Evolutionary conservation across 2,329 filamentous ascomycete genomes (phyloP).

Genomic region (Rhinocladiella similis): DNA sequence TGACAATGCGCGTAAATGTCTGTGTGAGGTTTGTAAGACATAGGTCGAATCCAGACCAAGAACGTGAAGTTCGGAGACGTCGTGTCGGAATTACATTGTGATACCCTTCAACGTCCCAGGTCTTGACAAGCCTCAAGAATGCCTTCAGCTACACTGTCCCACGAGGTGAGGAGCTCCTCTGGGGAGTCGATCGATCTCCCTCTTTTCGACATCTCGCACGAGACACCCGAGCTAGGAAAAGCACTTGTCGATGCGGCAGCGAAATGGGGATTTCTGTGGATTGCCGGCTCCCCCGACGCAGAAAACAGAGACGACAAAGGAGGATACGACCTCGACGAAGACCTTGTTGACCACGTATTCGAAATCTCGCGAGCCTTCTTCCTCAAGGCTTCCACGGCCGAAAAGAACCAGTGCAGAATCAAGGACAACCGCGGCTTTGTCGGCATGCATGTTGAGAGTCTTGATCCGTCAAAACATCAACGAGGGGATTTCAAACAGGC

Average conservation of each 20-base stretch:
- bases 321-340: conserved; percentile 65
- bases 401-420: conserved; percentile 66
- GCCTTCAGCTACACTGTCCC: too few species aligned
- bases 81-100: too few species aligned
- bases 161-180: not conserved
- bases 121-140: too few species aligned
- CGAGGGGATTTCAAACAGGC: conserved; percentile 90
- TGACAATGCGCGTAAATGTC: too few species aligned
- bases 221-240: conserved; percentile 60
- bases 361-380: conserved; percentile 58
- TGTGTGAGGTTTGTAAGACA: too few species aligned
- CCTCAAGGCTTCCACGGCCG: conserved; percentile 32
- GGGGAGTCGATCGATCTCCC: conserved; percentile 56
- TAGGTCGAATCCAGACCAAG: too few species aligned
- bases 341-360: conserved; percentile 71
- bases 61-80: too few species aligned
- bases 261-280: conserved; percentile 85
- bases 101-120: too few species aligned
- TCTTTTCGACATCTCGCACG: conserved; percentile 74
- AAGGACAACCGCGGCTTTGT: conserved; percentile 84
- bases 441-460: conserved; percentile 80
- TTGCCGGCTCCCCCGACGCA: conserved; percentile 39
- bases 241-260: conserved; percentile 76
- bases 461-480: conserved; percentile 80
- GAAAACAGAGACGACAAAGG: conserved; percentile 55